Evolutionary conservation across 352 stramenopile species (phyloP), one percentile per base, ranked within the genome.

Genomic region (Phytophthora quininea): DNA sequence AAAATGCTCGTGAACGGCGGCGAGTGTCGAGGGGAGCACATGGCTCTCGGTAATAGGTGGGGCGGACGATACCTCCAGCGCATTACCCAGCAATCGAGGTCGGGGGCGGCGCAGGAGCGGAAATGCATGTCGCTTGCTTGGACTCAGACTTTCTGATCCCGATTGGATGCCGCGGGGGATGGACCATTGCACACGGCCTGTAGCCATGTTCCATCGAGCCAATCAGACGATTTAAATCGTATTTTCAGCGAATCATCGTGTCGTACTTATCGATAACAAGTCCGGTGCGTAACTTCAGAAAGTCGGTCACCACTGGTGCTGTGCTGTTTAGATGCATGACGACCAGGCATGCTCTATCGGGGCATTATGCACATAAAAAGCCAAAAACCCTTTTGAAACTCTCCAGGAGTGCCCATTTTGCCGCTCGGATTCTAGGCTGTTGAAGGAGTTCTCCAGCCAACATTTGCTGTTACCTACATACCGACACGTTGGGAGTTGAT

Each of bases 1-100:
- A 63, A 72, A 60, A 73, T 62, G 38, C 50, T 62, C 9, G 57
- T 71, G 58, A 67, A 51, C 49, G 32, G 27, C 37, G 30, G 47
- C 47, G 29, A 10, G 24, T 12, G 7, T 29, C 19, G 19, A 40
- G 6, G 35, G 6, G 35, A 6, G 35, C 35, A 11, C 35, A 11
- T 40, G 35, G 35, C 10, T 40, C 35, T 6, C 35, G 35, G 38
- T 69, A 47, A 64, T 60, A 59, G 55, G 62, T 54, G 47, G 52
- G 33, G 27, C 12, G 27, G 42, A 30, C 37, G 35, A 40, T 40
- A 40, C 35, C 35, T 40, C 30, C 11, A 15, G n/a, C 35, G 30
- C 50, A 43, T 24, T 62, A 65, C 51, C 51, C 50, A 72, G 58
- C 58, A 72, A 68, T 46, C 29, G 35, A 46, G 43, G 31, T 38